A percentile compares a stretch with the other conserved stretches of the same genome.
These are phyloP conservation scores for Halophytophthora polymorphica DNA, from an alignment of 352 stramenopile genomes.

Conservation along the genomic window DNA sequence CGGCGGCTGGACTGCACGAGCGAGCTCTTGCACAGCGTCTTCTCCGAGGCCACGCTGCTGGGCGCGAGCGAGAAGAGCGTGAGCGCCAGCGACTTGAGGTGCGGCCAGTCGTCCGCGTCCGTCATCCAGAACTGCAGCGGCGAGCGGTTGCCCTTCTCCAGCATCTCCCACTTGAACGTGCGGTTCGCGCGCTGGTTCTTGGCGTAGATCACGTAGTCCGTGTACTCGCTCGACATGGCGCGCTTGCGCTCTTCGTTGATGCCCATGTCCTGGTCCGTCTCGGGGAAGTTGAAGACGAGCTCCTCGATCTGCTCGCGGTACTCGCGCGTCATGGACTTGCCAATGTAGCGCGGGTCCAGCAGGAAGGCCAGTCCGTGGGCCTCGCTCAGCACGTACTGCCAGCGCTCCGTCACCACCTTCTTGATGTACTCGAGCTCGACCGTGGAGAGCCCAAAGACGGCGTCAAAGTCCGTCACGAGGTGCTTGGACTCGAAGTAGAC, in stretches of 20 bases:
- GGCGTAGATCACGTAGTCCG: slow-evolving; percentile 76
- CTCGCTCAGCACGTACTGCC: slow-evolving; percentile 74
- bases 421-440: slow-evolving; percentile 81
- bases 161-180: slow-evolving; percentile 85
- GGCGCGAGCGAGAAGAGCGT: slow-evolving; percentile 76
- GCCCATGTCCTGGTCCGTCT: slow-evolving; percentile 60
- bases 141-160: slow-evolving; percentile 74
- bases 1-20: slow-evolving; percentile 60
- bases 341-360: slow-evolving; percentile 76
- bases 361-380: slow-evolving; percentile 72
- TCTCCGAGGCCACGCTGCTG: slow-evolving; percentile 70
- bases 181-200: slow-evolving; percentile 79
- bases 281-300: slow-evolving; percentile 77
- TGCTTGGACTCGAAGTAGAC: slow-evolving; percentile 84
- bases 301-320: slow-evolving; percentile 85
- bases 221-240: slow-evolving; percentile 72
- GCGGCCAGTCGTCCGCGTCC: slow-evolving; percentile 74
- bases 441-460: slow-evolving; percentile 61
- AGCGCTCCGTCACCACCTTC: slow-evolving; percentile 72
- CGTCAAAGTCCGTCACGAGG: slow-evolving; percentile 73
- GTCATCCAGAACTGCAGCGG: slow-evolving; percentile 81
- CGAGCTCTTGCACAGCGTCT: slow-evolving; percentile 63
- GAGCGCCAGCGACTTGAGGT: slow-evolving; percentile 69
- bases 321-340: slow-evolving; percentile 78
- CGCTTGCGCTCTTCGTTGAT: slow-evolving; percentile 68